Base-by-base conservation (phyloP, 2,329 filamentous ascomycete species). In the Xylariaceae sp. region DNA sequence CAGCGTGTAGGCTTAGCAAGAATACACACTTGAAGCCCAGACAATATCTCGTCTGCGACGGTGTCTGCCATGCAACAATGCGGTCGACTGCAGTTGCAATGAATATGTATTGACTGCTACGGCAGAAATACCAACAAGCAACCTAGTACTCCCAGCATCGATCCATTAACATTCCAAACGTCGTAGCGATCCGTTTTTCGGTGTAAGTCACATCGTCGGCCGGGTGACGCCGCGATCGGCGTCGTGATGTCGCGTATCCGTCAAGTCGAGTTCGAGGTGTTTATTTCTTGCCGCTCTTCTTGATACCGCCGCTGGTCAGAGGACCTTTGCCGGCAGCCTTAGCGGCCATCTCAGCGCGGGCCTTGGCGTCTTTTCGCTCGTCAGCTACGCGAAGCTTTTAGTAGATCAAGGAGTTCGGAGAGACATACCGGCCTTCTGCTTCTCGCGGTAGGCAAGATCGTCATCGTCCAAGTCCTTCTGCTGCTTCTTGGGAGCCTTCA, bases 261-360 rank as follows among this genome's bases (percentile, higher is more conserved):
- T 65, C 59, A 61, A 55, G 39, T 51, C 42, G 9, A 42, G 56
- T 53, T 51, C 48, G 8, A 37, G 5, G 5, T 50, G 45, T 69
- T 78, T 82, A 96, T 87, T 97, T 96, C 89, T 97, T 96, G 76
- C 92, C 92, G 63, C 89, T 94, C 85, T 96, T 97, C 87, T 97
- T 97, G 81, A 97, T 96, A 64, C 82, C 76, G 39, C 91, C 92
- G 37, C 86, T 88, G 78, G 92, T 92, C 73, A 97, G 74, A 44
- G 93, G 92, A 2, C 93, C 93, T 79, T 95, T 96, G 75, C 89
- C 89, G 70, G 88, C 88, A 51, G 89, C 88, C 79, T 90, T 89
- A 62, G 86, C 82, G n/a, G 88, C 86, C 77, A 95, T 74, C 8
- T 92, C 90, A 79, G 95, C 93, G 76, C 86, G 88, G 51, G 88